These are phyloP conservation scores for Rubia balearica DNA, from an alignment of 305 asterid species.

Conservation along the genomic window DNA sequence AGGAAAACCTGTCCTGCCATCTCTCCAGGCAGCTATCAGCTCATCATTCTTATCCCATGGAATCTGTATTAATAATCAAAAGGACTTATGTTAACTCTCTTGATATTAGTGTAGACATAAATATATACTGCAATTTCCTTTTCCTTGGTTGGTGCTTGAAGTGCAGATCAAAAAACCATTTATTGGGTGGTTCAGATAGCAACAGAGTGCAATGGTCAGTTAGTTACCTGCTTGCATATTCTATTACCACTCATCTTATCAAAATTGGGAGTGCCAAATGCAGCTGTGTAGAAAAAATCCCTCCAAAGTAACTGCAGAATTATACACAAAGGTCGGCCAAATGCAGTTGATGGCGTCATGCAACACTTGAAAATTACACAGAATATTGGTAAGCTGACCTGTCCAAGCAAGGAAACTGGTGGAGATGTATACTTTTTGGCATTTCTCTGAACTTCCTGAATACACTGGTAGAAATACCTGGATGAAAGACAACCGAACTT, in stretches of 20 bases:
- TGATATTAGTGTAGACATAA: neutral
- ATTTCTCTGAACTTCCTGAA: conserved; percentile 62
- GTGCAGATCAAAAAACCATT: neutral
- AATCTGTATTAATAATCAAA: conserved; percentile 37
- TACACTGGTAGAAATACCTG: conserved; percentile 83
- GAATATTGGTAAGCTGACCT: conserved; percentile 35
- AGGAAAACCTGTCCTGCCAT: conserved; percentile 85
- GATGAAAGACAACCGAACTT: conserved; percentile 97
- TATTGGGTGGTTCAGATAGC: neutral
- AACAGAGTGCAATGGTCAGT: neutral
- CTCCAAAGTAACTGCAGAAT: conserved; percentile 78
- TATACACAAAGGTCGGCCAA: conserved; percentile 21
- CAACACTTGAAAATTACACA: neutral
- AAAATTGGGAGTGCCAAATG: conserved; percentile 80
- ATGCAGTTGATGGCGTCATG: neutral
- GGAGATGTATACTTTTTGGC: conserved; percentile 77
- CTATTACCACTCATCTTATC: conserved; percentile 69
- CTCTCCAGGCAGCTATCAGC: conserved; percentile 87
- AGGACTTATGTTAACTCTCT: neutral
- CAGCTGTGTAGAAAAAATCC: conserved; percentile 81
- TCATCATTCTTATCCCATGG: conserved; percentile 83
- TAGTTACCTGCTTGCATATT: conserved; percentile 85
- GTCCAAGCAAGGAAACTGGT: conserved; percentile 96
- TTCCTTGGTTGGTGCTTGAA: neutral
- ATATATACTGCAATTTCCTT: neutral